These are phyloP conservation scores for Boletus reticulatus DNA, from an alignment of 768 basidiomycete species.

Conservation along the genomic window DNA sequence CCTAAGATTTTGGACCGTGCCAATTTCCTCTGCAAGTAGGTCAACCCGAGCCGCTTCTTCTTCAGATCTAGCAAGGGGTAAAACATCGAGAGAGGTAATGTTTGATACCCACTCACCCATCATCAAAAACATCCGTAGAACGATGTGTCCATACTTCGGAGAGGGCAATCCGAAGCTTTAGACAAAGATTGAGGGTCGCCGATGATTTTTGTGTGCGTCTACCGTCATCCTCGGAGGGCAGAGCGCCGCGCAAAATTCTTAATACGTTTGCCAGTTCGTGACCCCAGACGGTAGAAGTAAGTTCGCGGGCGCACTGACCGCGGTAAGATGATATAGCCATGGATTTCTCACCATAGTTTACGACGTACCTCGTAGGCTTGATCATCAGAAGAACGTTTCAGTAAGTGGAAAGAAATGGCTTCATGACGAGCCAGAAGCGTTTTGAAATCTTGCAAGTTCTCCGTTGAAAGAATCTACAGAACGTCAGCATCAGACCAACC, in stretches of 20 bases:
- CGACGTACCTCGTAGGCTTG: conserved; percentile 73
- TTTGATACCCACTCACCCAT: conserved; percentile 51
- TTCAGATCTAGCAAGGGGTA: conserved; percentile 48
- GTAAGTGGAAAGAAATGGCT: conserved; percentile 64
- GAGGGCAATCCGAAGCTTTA: conserved; percentile 59
- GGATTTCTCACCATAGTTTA: not conserved
- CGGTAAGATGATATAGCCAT: not conserved
- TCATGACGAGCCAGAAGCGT: conserved; percentile 60
- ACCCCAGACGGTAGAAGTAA: conserved; percentile 76
- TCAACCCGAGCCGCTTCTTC: conserved; percentile 72
- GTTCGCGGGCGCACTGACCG: conserved; percentile 72
- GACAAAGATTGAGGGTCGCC: conserved; percentile 41
- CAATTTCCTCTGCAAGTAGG: conserved; percentile 69
- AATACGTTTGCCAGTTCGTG: conserved; percentile 78
- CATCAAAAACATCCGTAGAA: conserved; percentile 73
- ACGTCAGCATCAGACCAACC: not conserved
- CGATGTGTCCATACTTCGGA: conserved; percentile 73
- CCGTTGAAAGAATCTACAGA: conserved; percentile 50
- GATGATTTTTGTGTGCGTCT: conserved; percentile 19
- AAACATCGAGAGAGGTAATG: not conserved
- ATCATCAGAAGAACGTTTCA: conserved; percentile 71
- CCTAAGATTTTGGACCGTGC: conserved; percentile 69
- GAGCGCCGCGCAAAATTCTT: conserved; percentile 50
- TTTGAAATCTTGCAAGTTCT: conserved; percentile 52
- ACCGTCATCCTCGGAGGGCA: conserved; percentile 43